Conservation (phyloP, 2,329 filamentous ascomycete genomes). For the Colletotrichum eleusines region DNA sequence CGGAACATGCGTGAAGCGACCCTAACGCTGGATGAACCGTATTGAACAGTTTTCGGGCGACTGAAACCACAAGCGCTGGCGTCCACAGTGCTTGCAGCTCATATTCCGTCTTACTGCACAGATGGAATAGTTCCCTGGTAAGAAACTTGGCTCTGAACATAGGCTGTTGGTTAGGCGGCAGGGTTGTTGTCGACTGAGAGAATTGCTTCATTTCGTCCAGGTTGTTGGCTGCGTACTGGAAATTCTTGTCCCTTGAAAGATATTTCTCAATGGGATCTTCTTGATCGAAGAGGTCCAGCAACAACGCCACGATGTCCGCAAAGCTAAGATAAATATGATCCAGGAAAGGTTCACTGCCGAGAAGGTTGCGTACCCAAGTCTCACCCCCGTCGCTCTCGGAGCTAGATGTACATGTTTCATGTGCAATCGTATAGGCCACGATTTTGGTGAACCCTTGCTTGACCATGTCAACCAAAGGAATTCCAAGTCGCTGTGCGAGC, state of each 20-base stretch:
- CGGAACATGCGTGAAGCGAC: slow-evolving; percentile 85
- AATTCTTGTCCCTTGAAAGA: slow-evolving; percentile 69
- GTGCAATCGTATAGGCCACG: slow-evolving; percentile 85
- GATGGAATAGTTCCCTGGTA: slow-evolving; percentile 77
- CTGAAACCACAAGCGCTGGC: slow-evolving; percentile 77
- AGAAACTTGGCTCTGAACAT: slow-evolving; percentile 85
- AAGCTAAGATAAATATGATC: slow-evolving; percentile 77
- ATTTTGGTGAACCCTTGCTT: slow-evolving; percentile 79
- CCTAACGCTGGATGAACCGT: slow-evolving; percentile 86
- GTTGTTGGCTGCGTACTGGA: slow-evolving; percentile 71
- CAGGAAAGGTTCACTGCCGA: slow-evolving; percentile 76
- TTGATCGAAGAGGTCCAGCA: slow-evolving; percentile 83
- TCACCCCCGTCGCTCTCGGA: slow-evolving; percentile 69
- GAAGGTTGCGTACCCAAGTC: slow-evolving; percentile 72
- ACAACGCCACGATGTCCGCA: slow-evolving; percentile 78
- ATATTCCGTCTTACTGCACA: slow-evolving; percentile 80
- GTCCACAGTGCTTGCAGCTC: slow-evolving; percentile 79
- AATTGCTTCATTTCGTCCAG: slow-evolving; percentile 78
- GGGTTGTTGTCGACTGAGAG: slow-evolving; percentile 71
- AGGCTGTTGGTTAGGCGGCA: slow-evolving; percentile 88
- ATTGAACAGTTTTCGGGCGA: slow-evolving; percentile 83
- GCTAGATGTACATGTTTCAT: slow-evolving; percentile 70
- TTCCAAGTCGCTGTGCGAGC: slow-evolving; percentile 69
- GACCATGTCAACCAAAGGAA: slow-evolving; percentile 69
- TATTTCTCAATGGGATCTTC: slow-evolving; percentile 79